A percentile compares a stretch with the other conserved stretches of the same genome.
Conservation (phyloP, 805 yeast species). For the Brettanomyces naardenensis region DNA sequence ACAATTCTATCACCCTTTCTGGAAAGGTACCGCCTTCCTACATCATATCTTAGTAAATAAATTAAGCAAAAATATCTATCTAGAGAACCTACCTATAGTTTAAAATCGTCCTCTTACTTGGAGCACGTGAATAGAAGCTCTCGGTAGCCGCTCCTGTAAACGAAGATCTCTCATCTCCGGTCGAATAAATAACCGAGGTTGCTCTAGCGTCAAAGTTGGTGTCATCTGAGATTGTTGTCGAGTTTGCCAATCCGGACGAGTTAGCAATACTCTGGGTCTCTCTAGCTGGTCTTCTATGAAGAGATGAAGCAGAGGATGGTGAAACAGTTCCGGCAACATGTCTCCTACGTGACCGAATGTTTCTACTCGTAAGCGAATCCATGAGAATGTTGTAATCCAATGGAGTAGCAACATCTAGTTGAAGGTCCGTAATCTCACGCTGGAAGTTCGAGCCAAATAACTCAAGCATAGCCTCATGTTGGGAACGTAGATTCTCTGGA, state of each 20-base stretch:
- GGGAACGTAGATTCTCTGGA: constrained; percentile 43
- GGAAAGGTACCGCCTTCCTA: no score
- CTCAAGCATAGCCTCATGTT: constrained; percentile 61
- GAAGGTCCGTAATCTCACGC: constrained; percentile 46
- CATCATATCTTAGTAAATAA: no score
- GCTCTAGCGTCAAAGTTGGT: background rate
- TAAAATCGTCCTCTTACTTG: constrained; percentile 2
- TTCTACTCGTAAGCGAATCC: constrained; percentile 11
- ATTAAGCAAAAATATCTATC: no score
- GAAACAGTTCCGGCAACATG: background rate
- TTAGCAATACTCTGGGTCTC: background rate
- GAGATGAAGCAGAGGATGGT: no score
- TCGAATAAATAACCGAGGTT: background rate
- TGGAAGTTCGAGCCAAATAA: constrained; percentile 61
- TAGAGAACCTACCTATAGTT: constrained; percentile 4
- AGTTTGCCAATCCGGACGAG: background rate
- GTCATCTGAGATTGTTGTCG: background rate
- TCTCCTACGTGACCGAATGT: constrained; percentile 8
- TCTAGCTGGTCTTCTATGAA: background rate
- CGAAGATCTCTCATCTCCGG: background rate
- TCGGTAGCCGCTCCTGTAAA: background rate
- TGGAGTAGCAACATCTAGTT: constrained; percentile 21
- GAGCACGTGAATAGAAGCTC: background rate
- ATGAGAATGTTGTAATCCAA: constrained; percentile 12
- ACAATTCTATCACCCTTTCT: no score